Evolutionary conservation across 1,284 basidiomycete genomes (phyloP).

Genomic region (Naganishia sp.): DNA sequence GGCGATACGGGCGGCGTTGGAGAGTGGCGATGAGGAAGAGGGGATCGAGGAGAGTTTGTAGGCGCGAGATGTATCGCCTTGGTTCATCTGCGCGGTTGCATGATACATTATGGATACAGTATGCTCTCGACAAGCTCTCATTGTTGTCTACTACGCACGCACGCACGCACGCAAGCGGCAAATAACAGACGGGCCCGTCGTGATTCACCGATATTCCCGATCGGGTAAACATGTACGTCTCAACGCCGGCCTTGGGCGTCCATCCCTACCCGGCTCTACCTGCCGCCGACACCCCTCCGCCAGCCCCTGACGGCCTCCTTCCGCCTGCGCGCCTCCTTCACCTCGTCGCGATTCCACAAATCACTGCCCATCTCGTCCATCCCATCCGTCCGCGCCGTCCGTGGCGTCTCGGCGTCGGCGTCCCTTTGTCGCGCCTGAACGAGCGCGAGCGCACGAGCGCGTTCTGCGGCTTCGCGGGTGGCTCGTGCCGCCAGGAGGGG

Average conservation of each 20-base stretch:
- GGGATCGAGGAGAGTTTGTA: constrained; percentile 3
- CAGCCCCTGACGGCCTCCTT: constrained; percentile 28
- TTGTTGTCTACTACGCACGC: too few species aligned
- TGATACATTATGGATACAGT: too few species aligned
- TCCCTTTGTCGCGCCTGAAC: constrained; percentile 38
- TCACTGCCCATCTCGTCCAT: background rate
- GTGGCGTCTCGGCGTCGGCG: background rate
- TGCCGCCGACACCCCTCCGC: constrained; percentile 9
- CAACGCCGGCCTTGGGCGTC: too few species aligned
- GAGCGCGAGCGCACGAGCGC: constrained; percentile 50
- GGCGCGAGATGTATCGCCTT: background rate
- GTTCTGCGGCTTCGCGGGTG: constrained; percentile 43
- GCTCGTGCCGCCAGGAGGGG: constrained; percentile 37
- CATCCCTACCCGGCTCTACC: background rate
- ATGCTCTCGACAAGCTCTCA: too few species aligned
- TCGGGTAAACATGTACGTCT: too few species aligned
- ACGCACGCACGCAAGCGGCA: too few species aligned
- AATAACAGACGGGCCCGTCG: too few species aligned
- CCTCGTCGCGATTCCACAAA: constrained; percentile 30
- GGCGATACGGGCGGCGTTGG: constrained; percentile 38
- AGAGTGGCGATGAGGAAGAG: constrained; percentile 29
- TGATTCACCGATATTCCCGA: background rate
- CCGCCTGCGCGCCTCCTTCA: constrained; percentile 31
- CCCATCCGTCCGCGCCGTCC: background rate
- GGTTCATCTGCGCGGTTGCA: background rate